phyloP scores from a whole-genome alignment of 2,329 filamentous ascomycete species.

The Aspergillus puulaauensis region DNA sequence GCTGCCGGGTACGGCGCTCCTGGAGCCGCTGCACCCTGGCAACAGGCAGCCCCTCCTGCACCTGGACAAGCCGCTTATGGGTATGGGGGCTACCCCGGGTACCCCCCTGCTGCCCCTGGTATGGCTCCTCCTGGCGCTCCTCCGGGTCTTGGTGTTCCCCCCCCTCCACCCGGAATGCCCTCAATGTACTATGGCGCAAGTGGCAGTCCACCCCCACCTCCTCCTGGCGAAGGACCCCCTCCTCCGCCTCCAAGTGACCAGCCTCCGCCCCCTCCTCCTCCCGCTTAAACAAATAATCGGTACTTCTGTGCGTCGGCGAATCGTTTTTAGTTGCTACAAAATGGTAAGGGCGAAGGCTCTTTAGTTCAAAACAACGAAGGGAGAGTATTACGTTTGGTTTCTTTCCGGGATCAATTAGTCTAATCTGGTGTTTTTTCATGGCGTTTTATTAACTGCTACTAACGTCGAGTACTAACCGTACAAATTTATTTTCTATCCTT shows the following conservation, averaged over 20 bases:
- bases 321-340: neutral
- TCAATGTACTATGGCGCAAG: constrained; percentile 40
- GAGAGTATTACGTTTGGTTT: neutral
- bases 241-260: constrained; percentile 54
- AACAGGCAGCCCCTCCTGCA: constrained; percentile 53
- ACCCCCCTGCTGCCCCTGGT: constrained; percentile 42
- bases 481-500: neutral
- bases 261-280: constrained; percentile 65
- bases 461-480: constrained; percentile 2
- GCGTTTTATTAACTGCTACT: neutral
- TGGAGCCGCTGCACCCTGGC: constrained; percentile 60
- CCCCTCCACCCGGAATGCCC: constrained; percentile 47
- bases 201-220: constrained; percentile 40
- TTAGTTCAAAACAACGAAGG: neutral
- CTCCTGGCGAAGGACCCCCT: constrained; percentile 43
- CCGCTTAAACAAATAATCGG: constrained; percentile 31
- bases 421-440: neutral
- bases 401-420: neutral
- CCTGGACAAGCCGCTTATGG: constrained; percentile 52
- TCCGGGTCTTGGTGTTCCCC: constrained; percentile 43
- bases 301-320: neutral
- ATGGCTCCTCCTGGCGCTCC: constrained; percentile 57
- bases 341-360: neutral
- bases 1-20: constrained; percentile 42
- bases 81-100: constrained; percentile 55